Evolutionary conservation across 768 basidiomycete species (phyloP).

Genomic region (Boletus vermiculosoides): DNA sequence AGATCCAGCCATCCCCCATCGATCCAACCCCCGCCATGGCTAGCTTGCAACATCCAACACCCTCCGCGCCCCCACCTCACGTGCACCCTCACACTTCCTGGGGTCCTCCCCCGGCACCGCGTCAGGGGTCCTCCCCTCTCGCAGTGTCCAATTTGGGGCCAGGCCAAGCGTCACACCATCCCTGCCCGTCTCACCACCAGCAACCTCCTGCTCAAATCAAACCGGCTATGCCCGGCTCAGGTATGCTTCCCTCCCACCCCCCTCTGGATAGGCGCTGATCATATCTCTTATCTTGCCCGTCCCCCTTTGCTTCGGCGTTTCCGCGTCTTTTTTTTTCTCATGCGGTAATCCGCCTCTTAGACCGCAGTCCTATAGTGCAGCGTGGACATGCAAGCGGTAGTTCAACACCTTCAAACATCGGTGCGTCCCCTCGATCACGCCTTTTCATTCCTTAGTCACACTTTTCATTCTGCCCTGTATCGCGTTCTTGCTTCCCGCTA

Average conservation of each 20-base stretch:
- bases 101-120: conserved; percentile 32
- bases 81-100: conserved; percentile 32
- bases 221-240: conserved; percentile 34
- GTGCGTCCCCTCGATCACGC: conserved; percentile 14
- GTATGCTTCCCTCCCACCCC: conserved; percentile 12
- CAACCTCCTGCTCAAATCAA: conserved; percentile 29
- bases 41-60: conserved; percentile 33
- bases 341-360: conserved; percentile 6
- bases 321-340: conserved; percentile 12
- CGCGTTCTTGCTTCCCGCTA: background rate
- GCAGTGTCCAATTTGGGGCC: conserved; percentile 26
- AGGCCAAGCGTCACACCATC: conserved; percentile 22
- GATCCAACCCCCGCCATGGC: conserved; percentile 34
- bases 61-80: conserved; percentile 30
- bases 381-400: conserved; percentile 26
- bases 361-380: conserved; percentile 31
- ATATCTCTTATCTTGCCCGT: background rate
- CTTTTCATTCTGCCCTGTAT: background rate
- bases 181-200: conserved; percentile 29
- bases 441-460: conserved; percentile 1
- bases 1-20: conserved; percentile 28
- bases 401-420: conserved; percentile 27
- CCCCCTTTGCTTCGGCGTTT: background rate
- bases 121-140: conserved; percentile 35
- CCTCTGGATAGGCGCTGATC: conserved; percentile 4